Conservation (phyloP, 2,329 filamentous ascomycete genomes). For the Juglanconis juglandina region DNA sequence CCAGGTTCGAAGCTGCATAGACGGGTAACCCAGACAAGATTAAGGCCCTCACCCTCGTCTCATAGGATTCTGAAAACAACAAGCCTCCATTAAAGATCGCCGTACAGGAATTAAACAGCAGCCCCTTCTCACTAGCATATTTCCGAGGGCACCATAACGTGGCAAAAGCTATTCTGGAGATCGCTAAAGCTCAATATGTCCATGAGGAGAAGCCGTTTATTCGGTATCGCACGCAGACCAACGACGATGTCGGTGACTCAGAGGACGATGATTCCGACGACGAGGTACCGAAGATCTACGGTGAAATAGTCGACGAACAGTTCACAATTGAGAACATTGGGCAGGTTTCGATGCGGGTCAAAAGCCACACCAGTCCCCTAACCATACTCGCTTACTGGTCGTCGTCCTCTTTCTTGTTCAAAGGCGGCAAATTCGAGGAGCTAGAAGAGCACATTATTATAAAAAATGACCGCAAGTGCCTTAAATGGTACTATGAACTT, state of each 20-base stretch:
- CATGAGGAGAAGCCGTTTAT: constrained; percentile 50
- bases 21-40: constrained; percentile 62
- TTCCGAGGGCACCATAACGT: constrained; percentile 61
- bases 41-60: constrained; percentile 58
- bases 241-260: constrained; percentile 33
- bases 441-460: constrained; percentile 40
- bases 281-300: constrained; percentile 42
- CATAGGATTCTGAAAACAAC: constrained; percentile 52
- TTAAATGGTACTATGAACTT: constrained; percentile 58
- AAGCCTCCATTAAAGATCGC: constrained; percentile 63
- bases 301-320: constrained; percentile 58
- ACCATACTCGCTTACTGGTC: constrained; percentile 41
- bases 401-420: constrained; percentile 32
- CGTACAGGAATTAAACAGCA: constrained; percentile 46
- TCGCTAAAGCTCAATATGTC: constrained; percentile 65
- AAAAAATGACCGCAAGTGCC: constrained; percentile 49
- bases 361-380: constrained; percentile 58
- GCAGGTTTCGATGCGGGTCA: constrained; percentile 64
- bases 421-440: constrained; percentile 28
- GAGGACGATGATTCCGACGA: constrained; percentile 31
- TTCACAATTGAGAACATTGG: constrained; percentile 77
- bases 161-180: constrained; percentile 66
- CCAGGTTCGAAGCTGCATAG: constrained; percentile 71
- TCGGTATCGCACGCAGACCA: constrained; percentile 44
- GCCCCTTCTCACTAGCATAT: constrained; percentile 66